These are phyloP conservation scores for Botrytis galanthina DNA, from an alignment of 2,329 filamentous ascomycete species.

Conservation along the genomic window DNA sequence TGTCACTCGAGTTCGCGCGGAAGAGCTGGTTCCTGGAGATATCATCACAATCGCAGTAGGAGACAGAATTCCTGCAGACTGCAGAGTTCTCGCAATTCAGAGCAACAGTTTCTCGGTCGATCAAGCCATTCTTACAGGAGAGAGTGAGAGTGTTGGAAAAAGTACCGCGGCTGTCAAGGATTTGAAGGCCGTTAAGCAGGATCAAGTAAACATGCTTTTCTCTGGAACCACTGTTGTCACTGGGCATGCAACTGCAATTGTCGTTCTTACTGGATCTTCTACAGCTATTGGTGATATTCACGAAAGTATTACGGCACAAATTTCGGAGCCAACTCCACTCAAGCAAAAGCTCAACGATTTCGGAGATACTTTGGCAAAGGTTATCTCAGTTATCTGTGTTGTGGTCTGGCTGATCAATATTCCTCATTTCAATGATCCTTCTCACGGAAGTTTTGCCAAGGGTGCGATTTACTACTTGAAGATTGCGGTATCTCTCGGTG, in stretches of 20 bases:
- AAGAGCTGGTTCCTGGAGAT: constrained; percentile 93
- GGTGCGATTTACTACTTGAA: constrained; percentile 99
- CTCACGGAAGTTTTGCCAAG: constrained; percentile 91
- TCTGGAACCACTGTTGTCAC: constrained; percentile 97
- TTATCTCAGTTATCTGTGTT: constrained; percentile 95
- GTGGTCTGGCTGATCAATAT: constrained; percentile 99
- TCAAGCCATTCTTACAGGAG: constrained; percentile 94
- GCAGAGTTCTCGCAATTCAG: constrained; percentile 81
- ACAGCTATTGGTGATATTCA: constrained; percentile 99
- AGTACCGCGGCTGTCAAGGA: constrained; percentile 69
- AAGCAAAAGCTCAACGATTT: constrained; percentile 99
- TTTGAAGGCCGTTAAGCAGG: constrained; percentile 86
- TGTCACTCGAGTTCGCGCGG: constrained; percentile 83
- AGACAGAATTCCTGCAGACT: constrained; percentile 92
- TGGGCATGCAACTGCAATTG: constrained; percentile 85
- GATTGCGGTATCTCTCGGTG: constrained; percentile 96
- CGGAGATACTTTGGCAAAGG: constrained; percentile 92
- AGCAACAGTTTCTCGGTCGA: constrained; percentile 98
- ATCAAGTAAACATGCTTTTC: constrained; percentile 97
- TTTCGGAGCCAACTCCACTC: constrained; percentile 92
- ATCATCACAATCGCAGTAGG: constrained; percentile 85
- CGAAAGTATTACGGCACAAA: constrained; percentile 96
- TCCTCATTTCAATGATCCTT: constrained; percentile 91
- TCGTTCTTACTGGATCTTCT: constrained; percentile 82
- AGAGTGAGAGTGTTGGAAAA: constrained; percentile 96